These are phyloP conservation scores for Penicillium cataractarum DNA, from an alignment of 495 filamentous ascomycete species.

Conservation along the genomic window DNA sequence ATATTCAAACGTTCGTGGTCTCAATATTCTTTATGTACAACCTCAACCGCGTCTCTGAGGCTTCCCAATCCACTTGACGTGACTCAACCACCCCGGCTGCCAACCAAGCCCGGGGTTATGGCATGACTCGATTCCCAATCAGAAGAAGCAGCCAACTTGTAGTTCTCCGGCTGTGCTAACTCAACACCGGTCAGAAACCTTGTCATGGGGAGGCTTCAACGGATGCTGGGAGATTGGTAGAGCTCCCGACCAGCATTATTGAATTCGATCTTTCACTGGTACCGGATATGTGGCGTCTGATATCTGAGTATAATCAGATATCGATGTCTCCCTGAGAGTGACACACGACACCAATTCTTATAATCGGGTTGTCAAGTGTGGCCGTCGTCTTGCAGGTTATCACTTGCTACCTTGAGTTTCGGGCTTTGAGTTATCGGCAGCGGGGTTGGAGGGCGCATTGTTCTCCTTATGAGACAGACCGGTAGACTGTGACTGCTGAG, in stretches of 20 bases:
- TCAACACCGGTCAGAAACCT: no score
- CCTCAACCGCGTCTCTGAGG: not conserved
- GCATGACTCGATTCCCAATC: not conserved
- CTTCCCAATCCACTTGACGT: not conserved
- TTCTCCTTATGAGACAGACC: not conserved
- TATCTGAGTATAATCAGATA: not conserved
- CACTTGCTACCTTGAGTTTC: not conserved
- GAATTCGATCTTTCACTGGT: not conserved
- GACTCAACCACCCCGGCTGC: not conserved
- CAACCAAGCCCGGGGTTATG: not conserved
- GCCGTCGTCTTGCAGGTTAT: not conserved
- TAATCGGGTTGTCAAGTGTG: not conserved
- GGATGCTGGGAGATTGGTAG: not conserved
- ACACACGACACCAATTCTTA: not conserved
- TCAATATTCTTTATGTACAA: not conserved
- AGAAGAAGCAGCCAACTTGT: not conserved
- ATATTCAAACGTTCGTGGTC: not conserved
- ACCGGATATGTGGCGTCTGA: no score
- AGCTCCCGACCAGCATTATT: not conserved
- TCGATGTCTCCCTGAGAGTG: not conserved
- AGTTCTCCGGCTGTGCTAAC: not conserved
- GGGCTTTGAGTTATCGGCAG: slow-evolving; percentile 2
- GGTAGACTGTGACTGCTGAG: not conserved
- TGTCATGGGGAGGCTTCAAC: not conserved
- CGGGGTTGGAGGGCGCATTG: not conserved